Conservation (phyloP, 208 protist species). For the Acanthamoeba rhysodes region DNA sequence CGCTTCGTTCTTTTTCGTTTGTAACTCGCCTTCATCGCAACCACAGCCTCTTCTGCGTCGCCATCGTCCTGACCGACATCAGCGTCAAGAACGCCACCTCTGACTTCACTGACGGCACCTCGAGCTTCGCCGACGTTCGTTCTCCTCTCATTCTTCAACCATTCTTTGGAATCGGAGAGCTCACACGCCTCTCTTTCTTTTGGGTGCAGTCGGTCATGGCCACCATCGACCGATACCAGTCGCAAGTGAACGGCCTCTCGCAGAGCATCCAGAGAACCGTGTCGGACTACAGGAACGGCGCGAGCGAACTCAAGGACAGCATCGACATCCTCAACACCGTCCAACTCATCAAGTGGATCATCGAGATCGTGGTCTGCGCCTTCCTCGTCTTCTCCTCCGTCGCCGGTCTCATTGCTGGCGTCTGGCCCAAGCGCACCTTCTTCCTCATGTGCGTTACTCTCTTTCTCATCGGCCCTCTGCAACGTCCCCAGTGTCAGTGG, state of each 20-base stretch:
- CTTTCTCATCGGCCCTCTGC: background rate
- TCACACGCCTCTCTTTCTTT: background rate
- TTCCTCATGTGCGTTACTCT: slow-evolving; percentile 36
- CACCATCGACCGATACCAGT: slow-evolving; percentile 54
- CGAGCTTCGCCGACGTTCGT: background rate
- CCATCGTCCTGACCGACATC: slow-evolving; percentile 62
- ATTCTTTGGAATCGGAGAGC: background rate
- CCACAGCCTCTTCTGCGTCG: background rate
- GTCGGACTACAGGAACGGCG: background rate
- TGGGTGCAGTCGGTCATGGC: background rate
- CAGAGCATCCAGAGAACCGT: slow-evolving; percentile 32
- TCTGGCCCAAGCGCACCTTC: slow-evolving; percentile 39
- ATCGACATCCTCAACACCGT: background rate
- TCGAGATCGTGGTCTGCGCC: slow-evolving; percentile 39
- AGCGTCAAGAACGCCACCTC: slow-evolving; percentile 9
- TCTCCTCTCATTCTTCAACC: too few relatives aligned
- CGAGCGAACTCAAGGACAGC: slow-evolving; percentile 23
- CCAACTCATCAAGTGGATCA: slow-evolving; percentile 48
- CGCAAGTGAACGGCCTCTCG: slow-evolving; percentile 19
- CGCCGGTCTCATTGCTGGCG: slow-evolving; percentile 19
- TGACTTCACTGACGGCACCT: slow-evolving; percentile 27
- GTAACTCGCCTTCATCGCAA: background rate
- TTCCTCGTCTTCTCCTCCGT: slow-evolving; percentile 47
- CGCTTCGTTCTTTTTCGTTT: background rate
- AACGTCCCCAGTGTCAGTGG: background rate